Evolutionary conservation across 345 rosid species (phyloP), one percentile per base, ranked within the genome.

Genomic region (Rhodamnia argentea): DNA sequence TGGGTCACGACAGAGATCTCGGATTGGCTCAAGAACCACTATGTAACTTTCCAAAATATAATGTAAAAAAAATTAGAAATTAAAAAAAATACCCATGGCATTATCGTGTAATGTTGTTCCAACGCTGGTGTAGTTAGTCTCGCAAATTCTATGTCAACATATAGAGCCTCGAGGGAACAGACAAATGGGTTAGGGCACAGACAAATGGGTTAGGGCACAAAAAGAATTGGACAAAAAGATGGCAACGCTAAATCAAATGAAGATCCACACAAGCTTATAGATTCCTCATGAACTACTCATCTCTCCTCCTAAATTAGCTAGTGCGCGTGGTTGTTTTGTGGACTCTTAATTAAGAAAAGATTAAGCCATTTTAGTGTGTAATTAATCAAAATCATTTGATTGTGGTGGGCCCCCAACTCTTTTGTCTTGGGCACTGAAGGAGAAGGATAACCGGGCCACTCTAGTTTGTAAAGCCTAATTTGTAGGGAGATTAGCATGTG

Each of bases 41-140:
- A 37, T 70, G 81, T 10, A 70, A 70, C 37, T 53, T 51, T 26
- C 83, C n/a, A 52, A 82, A 32, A 85, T n/a, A 23, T 18, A 11
- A 75, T 14, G 8, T 37, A 37, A 37, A 37, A 37, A 64, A 18
- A n/a, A n/a, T 15, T 4, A 29, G 23, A 64, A 16, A 64, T 7
- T 20, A 55, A 55, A 55, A 55, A 8, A 55, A 4, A 1, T 26
- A 22, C 81, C 47, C 22, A 1, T 16, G 37, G 32, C 59, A 54
- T 52, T 16, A 53, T 52, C 59, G 40, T 70, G 51, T 86, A 54
- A 85, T 90, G 85, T 83, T 90, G 85, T 83, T 92, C 90, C 92
- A 51, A 90, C 86, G 93, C 88, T 86, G 91, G 91, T 93, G 91
- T 91, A 87, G 88, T 87, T 86, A 83, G 91, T 88, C 85, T 86